These are phyloP conservation scores for Pestalotiopsis sp. DNA, from an alignment of 2,329 filamentous ascomycete genomes.

Conservation along the genomic window DNA sequence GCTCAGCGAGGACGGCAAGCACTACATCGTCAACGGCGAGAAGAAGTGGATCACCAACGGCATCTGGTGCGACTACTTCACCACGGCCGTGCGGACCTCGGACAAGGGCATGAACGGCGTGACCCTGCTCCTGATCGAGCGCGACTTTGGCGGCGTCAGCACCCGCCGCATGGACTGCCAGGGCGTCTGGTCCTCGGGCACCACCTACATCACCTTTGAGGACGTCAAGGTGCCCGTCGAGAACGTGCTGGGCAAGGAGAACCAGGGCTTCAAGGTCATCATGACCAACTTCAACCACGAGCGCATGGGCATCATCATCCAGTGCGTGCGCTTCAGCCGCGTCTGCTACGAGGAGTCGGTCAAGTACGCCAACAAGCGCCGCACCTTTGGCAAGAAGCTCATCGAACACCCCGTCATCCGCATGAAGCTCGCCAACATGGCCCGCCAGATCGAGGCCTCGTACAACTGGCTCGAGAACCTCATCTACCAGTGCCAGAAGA, in stretches of 20 bases:
- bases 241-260: constrained; percentile 96
- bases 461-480: constrained; percentile 97
- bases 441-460: constrained; percentile 94
- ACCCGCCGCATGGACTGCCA: constrained; percentile 98
- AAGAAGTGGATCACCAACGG: constrained; percentile 99
- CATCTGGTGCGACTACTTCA: constrained; percentile 97
- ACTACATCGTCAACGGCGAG: constrained; percentile 99
- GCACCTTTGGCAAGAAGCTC: constrained; percentile 94
- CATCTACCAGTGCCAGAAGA: constrained; percentile 89
- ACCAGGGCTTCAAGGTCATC: constrained; percentile 97
- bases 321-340: constrained; percentile 91
- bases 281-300: constrained; percentile 99
- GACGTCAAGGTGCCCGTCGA: constrained; percentile 99
- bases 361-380: constrained; percentile 96
- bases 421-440: constrained; percentile 98
- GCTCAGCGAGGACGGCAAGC: constrained; percentile 91
- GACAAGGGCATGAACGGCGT: constrained; percentile 91
- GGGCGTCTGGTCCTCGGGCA: constrained; percentile 93
- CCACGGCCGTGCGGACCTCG: constrained; percentile 90
- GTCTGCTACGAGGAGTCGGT: constrained; percentile 97
- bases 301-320: constrained; percentile 97
- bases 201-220: constrained; percentile 97
- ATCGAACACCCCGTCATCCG: constrained; percentile 97
- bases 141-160: constrained; percentile 78
- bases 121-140: constrained; percentile 89